Percentiles rank a stretch among this genome's conserved stretches.
Conservation (phyloP, 2,329 filamentous ascomycete genomes). For the Neonectria coccinea region DNA sequence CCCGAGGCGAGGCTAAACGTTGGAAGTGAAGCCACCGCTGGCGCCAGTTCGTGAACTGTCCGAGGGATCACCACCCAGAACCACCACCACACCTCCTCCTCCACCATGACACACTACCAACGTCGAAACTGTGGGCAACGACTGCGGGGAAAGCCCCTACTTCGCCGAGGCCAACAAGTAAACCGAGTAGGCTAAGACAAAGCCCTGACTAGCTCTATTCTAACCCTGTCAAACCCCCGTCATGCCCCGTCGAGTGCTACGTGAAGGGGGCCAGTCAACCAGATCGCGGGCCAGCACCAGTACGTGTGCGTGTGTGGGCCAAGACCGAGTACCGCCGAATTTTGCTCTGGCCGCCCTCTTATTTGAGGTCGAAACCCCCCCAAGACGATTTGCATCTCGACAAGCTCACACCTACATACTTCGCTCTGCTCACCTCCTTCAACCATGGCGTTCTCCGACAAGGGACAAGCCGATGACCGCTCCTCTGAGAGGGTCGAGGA, state of each 20-base stretch:
- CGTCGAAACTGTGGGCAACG: neutral
- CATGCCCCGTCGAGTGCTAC: conserved; percentile 5
- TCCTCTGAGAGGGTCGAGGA: conserved; percentile 39
- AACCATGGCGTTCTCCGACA: conserved; percentile 39
- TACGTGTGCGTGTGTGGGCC: conserved; percentile 27
- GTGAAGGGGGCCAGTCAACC: conserved; percentile 36
- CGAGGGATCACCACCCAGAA: neutral
- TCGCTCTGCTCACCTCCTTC: conserved; percentile 5
- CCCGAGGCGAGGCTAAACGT: neutral
- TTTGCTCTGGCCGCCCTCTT: conserved; percentile 25
- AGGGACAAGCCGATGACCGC: conserved; percentile 38
- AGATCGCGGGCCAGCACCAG: conserved; percentile 22
- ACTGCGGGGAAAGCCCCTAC: conserved; percentile 20
- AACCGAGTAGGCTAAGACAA: neutral
- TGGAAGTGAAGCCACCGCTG: neutral
- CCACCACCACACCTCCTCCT: neutral
- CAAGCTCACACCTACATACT: conserved; percentile 11
- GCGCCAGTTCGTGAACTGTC: too few species aligned
- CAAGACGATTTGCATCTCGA: conserved; percentile 28
- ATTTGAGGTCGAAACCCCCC: conserved; percentile 34
- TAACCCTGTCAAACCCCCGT: conserved; percentile 2
- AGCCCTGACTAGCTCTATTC: neutral
- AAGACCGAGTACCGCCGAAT: conserved; percentile 40
- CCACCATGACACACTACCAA: neutral
- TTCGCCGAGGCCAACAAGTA: conserved; percentile 24